phyloP scores from a whole-genome alignment of 306 rosid species.

The Rosa multiflora region DNA sequence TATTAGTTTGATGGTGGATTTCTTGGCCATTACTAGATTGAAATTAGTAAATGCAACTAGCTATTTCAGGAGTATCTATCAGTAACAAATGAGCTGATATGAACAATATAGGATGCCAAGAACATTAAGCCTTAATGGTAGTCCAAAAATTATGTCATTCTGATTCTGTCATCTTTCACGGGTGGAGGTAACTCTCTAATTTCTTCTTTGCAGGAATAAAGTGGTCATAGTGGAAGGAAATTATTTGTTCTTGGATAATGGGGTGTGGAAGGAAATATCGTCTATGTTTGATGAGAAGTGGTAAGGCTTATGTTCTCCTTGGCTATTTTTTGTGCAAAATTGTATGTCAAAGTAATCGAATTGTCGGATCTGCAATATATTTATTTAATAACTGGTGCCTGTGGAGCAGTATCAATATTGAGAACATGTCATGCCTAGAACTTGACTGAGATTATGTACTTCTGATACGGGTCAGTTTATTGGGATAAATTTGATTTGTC shows the following conservation, averaged over 20 bases:
- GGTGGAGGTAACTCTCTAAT: neutral
- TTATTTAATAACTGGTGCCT: neutral
- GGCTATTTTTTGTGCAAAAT: conserved; percentile 11
- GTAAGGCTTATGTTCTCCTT: conserved; percentile 36
- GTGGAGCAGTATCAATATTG: neutral
- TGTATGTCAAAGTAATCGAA: neutral
- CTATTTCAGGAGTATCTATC: neutral
- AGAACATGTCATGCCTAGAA: neutral
- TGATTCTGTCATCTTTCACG: conserved; percentile 14
- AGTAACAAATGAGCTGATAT: neutral
- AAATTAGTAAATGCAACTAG: neutral
- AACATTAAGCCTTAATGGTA: neutral
- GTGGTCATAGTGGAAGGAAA: conserved; percentile 84
- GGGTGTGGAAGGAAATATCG: conserved; percentile 76
- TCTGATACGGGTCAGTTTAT: neutral
- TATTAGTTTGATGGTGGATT: neutral
- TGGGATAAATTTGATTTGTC: neutral
- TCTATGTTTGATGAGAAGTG: conserved; percentile 78
- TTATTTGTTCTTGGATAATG: conserved; percentile 70
- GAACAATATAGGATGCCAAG: neutral
- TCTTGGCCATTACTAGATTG: neutral
- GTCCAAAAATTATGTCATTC: neutral
- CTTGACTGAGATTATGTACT: neutral
- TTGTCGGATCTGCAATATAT: neutral
- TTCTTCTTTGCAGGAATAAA: conserved; percentile 58